Conservation (phyloP, 768 basidiomycete species). For the Mrakia frigida region DNA sequence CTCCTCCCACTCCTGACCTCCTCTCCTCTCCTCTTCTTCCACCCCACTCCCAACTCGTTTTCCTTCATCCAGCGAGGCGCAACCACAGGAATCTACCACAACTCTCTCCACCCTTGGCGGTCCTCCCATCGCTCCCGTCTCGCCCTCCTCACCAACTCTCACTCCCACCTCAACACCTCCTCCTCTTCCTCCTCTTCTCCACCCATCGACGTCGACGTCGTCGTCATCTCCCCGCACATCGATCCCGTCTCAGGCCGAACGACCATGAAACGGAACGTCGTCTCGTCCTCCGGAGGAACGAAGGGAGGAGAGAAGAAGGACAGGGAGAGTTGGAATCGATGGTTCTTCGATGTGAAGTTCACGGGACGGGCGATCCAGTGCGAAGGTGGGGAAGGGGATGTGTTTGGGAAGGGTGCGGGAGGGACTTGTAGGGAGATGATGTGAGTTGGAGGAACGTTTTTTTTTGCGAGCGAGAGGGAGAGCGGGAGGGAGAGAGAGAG, state of each 20-base stretch:
- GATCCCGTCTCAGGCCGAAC: background rate
- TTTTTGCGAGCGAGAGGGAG: background rate
- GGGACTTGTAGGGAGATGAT: slow-evolving; percentile 11
- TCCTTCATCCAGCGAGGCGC: slow-evolving; percentile 33
- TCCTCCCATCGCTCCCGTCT: slow-evolving; percentile 39
- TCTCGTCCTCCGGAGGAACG: background rate
- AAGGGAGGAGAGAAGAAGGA: background rate
- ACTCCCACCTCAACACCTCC: no score
- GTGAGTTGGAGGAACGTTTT: background rate
- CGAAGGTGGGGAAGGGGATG: slow-evolving; percentile 34
- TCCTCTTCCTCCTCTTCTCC: background rate
- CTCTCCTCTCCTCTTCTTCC: background rate
- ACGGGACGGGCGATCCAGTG: slow-evolving; percentile 36
- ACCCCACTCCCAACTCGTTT: background rate
- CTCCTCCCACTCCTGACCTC: background rate
- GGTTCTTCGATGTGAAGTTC: slow-evolving; percentile 38
- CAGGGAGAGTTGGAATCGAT: background rate
- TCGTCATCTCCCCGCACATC: background rate
- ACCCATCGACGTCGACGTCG: background rate
- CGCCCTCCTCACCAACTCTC: slow-evolving; percentile 33
- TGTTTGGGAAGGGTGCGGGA: background rate
- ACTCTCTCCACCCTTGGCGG: slow-evolving; percentile 36
- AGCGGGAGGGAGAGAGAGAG: background rate
- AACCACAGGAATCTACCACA: slow-evolving; percentile 37
- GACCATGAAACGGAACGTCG: background rate